phyloP scores from a whole-genome alignment of 1,284 basidiomycete genomes.

The Cryptococcus hybrid region DNA sequence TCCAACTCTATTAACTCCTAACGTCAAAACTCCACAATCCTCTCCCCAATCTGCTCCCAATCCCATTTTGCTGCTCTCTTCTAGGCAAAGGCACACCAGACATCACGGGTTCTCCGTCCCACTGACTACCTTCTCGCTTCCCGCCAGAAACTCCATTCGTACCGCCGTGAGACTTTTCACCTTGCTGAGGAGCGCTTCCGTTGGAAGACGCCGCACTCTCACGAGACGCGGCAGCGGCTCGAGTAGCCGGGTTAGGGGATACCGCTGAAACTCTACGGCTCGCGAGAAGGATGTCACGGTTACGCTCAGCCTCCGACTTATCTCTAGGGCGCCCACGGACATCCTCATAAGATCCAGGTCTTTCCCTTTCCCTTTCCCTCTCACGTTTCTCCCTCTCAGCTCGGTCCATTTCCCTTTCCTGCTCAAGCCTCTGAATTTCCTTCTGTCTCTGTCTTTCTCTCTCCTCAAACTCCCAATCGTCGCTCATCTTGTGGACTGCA shows the following conservation, averaged over 20 bases:
- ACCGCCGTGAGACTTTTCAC: neutral
- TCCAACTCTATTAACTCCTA: slow-evolving; percentile 8
- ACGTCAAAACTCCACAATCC: slow-evolving; percentile 38
- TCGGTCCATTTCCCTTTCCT: slow-evolving; percentile 38
- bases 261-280: slow-evolving; percentile 27
- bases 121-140: slow-evolving; percentile 5
- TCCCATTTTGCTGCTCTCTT: slow-evolving; percentile 17
- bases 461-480: slow-evolving; percentile 47
- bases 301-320: slow-evolving; percentile 31
- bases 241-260: slow-evolving; percentile 7
- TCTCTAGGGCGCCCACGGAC: slow-evolving; percentile 11
- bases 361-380: slow-evolving; percentile 21
- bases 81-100: slow-evolving; percentile 27
- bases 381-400: slow-evolving; percentile 35
- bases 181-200: neutral
- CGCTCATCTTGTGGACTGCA: slow-evolving; percentile 8
- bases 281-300: slow-evolving; percentile 36
- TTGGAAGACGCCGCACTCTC: neutral
- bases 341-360: neutral
- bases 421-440: slow-evolving; percentile 41
- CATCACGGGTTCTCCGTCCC: slow-evolving; percentile 23
- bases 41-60: slow-evolving; percentile 22
- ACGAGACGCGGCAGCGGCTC: neutral
- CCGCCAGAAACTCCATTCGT: neutral
- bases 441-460: slow-evolving; percentile 35